phyloP scores from a whole-genome alignment of 208 protist species.

The Acanthamoeba polyphaga region DNA sequence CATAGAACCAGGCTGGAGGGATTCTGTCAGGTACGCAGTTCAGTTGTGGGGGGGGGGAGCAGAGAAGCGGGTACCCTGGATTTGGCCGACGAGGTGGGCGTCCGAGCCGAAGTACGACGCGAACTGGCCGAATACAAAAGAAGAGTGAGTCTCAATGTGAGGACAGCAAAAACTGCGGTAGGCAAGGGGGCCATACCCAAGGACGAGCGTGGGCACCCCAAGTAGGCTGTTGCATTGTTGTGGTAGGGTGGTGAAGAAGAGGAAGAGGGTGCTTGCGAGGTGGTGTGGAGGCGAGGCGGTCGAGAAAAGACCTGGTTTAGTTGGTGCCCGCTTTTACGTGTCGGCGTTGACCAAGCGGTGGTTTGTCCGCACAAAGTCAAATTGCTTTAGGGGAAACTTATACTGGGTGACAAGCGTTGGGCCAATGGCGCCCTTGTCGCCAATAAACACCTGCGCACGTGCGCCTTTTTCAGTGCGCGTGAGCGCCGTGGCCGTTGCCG shows the following conservation, averaged over 20 bases:
- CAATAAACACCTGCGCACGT: too few species aligned
- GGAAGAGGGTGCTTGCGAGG: too few species aligned
- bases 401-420: not conserved
- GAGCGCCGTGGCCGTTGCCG: not conserved
- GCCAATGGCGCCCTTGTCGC: not conserved
- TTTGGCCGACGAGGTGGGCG: not conserved
- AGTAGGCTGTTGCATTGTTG: not conserved
- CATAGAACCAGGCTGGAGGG: not conserved
- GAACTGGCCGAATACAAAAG: too few species aligned
- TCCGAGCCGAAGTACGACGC: not conserved
- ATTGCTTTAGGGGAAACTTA: not conserved
- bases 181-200: not conserved
- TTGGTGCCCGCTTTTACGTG: not conserved
- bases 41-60: too few species aligned
- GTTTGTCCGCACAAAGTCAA: not conserved
- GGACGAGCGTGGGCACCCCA: conserved; percentile 8
- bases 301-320: not conserved
- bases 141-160: too few species aligned
- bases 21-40: not conserved
- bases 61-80: not conserved
- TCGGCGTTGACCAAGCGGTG: too few species aligned
- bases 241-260: not conserved
- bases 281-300: too few species aligned
- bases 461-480: not conserved
- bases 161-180: too few species aligned